Evolutionary conservation across 768 basidiomycete genomes (phyloP), one percentile per base, ranked within the genome.

Genomic region (Leccinum ochraceum): DNA sequence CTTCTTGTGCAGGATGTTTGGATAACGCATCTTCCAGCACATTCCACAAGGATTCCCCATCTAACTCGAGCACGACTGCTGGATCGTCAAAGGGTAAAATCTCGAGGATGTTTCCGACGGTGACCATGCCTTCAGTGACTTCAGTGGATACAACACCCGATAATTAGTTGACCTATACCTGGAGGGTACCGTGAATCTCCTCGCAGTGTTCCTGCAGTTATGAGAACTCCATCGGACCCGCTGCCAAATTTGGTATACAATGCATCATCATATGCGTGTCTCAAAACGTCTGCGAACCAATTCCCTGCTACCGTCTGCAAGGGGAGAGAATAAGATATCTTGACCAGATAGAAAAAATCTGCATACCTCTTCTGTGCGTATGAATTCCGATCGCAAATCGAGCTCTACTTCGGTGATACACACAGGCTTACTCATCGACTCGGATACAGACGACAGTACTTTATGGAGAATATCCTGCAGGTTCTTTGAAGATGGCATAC

Each of bases 11-110:
- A 8, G 94, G 94, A 85, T 89, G 95, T 55, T 82, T 90, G 60
- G 77, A 78, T 6, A 97, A 76, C 4, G 85, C 83, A 11, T 79
- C 79, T 69, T 97, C 94, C 36, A 96, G 64, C 0, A 88, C 86
- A 44, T 85, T 86, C 91, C 92, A 95, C 49, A 96, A 80, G 0
- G 86, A 79, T 64, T 82, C 80, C 2, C 94, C 94, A 63, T 92
- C 85, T 16, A 96, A 71, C 71, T 94, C 88, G 11, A 94, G 66
- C 3, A 94, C 92, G 6, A 97, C 82, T 20, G 89, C 77, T 3
- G 93, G 88, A 66, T 96, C 94, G 58, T 90, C 88, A 60, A 94
- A 96, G 0, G 94, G 94, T 30, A 96, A 74, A 22, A 95, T 94
- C 69, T 95, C 94, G 37, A 95, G 69, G 57, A 95, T 88, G 70